A percentile compares a stretch with the other conserved stretches of the same genome.
Evolutionary conservation across 306 rosid species (phyloP).

Genomic region (Cucurbita moschata): DNA sequence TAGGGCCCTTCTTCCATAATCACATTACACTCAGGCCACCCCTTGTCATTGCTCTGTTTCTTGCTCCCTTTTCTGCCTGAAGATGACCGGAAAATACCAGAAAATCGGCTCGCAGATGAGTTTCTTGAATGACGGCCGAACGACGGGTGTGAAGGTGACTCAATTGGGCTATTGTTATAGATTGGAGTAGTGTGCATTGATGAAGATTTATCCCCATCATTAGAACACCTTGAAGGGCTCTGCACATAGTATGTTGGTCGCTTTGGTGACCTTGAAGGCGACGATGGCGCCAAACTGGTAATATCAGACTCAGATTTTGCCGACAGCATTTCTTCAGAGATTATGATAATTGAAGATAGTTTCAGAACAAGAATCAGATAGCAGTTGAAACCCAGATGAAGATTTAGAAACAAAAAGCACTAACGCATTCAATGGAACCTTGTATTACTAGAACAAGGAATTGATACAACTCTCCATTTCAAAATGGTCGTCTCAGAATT

Average conservation of each 20-base stretch:
- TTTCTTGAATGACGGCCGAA: slow-evolving; percentile 85
- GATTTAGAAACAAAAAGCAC: not conserved
- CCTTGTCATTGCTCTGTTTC: slow-evolving; percentile 65
- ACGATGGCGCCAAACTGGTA: slow-evolving; percentile 79
- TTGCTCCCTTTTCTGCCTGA: slow-evolving; percentile 58
- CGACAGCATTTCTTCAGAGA: slow-evolving; percentile 25
- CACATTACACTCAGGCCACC: slow-evolving; percentile 97
- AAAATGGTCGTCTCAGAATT: too few relatives aligned
- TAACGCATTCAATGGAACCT: not conserved
- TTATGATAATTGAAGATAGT: not conserved
- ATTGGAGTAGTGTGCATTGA: slow-evolving; percentile 82
- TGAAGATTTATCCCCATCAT: slow-evolving; percentile 86
- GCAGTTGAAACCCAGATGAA: not conserved
- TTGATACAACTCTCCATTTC: not conserved
- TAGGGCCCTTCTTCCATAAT: slow-evolving; percentile 84
- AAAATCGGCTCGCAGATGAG: slow-evolving; percentile 76
- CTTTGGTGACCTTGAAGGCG: slow-evolving; percentile 93
- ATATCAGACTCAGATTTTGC: slow-evolving; percentile 82
- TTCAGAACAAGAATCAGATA: not conserved
- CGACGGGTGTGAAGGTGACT: slow-evolving; percentile 92
- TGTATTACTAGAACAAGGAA: not conserved
- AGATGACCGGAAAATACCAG: slow-evolving; percentile 84
- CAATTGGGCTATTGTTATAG: slow-evolving; percentile 81
- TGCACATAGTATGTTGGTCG: slow-evolving; percentile 65
- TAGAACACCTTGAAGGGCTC: slow-evolving; percentile 89